Evolutionary conservation across 257 asterid species (phyloP).

Genomic region (Anisodus tanguticus): DNA sequence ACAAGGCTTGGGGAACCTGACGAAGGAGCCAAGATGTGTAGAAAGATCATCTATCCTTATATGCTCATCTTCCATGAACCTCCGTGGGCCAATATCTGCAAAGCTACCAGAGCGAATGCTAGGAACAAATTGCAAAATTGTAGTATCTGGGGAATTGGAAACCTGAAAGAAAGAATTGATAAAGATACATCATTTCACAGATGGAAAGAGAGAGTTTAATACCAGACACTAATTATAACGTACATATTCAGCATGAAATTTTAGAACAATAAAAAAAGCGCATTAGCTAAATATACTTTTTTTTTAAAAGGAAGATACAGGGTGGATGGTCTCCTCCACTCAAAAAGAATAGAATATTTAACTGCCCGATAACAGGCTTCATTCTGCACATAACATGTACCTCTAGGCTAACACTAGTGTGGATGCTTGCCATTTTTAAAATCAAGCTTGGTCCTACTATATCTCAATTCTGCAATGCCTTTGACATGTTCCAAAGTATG

Average conservation of each 20-base stretch:
- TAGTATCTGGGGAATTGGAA: constrained; percentile 48
- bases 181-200: not conserved
- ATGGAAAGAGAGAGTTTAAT: not conserved
- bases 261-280: not conserved
- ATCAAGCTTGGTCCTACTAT: not conserved
- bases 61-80: constrained; percentile 86
- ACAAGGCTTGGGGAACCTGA: constrained; percentile 59
- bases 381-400: not conserved
- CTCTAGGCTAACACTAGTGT: not conserved
- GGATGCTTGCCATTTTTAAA: not conserved
- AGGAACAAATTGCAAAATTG: constrained; percentile 48
- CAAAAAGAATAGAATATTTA: not conserved
- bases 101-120: constrained; percentile 74
- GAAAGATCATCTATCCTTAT: constrained; percentile 72
- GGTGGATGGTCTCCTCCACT: not conserved
- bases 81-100: constrained; percentile 75
- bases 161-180: constrained; percentile 43
- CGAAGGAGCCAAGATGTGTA: constrained; percentile 60
- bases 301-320: not conserved
- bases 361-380: not conserved
- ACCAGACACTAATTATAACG: not conserved
- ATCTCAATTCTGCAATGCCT: not conserved
- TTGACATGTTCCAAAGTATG: not conserved
- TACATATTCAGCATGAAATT: not conserved
- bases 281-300: not conserved